Evolutionary conservation across 805 yeast genomes (phyloP).

Genomic region (Spencermartinsiella europaea): DNA sequence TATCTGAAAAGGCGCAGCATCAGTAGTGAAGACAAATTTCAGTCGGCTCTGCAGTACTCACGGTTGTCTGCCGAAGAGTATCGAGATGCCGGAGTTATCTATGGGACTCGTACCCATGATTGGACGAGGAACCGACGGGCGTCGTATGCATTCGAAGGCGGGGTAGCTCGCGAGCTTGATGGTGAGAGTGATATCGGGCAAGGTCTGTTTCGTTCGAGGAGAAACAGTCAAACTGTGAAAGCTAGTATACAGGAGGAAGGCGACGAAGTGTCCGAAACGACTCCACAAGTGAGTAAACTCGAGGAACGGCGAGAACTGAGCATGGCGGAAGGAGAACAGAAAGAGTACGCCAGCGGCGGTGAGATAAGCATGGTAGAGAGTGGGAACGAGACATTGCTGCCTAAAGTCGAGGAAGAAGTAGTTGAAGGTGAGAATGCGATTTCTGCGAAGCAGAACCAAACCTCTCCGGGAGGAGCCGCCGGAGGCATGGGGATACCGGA

Average conservation of each 20-base stretch:
- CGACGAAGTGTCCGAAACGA: too few relatives aligned
- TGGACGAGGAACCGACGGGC: slow-evolving; percentile 35
- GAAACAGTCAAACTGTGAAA: background rate
- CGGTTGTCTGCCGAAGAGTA: slow-evolving; percentile 18
- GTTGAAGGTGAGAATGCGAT: background rate
- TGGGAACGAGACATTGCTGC: too few relatives aligned
- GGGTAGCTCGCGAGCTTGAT: background rate
- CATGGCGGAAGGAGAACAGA: background rate
- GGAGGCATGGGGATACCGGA: background rate
- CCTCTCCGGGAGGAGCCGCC: background rate
- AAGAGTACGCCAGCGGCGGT: background rate
- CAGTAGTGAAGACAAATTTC: slow-evolving; percentile 16
- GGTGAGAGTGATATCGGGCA: background rate
- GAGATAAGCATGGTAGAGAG: too few relatives aligned
- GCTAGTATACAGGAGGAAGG: background rate
- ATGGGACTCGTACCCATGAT: slow-evolving; percentile 46
- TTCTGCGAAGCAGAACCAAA: background rate
- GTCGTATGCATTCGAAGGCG: background rate
- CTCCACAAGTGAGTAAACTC: too few relatives aligned
- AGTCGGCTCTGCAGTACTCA: slow-evolving; percentile 17
- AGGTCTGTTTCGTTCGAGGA: background rate
- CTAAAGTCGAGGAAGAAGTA: background rate
- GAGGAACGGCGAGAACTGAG: background rate
- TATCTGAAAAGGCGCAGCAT: slow-evolving; percentile 16
- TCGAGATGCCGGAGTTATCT: slow-evolving; percentile 30